Conservation (phyloP, 163 green algal genomes). For the Smithsoniella earleae region DNA sequence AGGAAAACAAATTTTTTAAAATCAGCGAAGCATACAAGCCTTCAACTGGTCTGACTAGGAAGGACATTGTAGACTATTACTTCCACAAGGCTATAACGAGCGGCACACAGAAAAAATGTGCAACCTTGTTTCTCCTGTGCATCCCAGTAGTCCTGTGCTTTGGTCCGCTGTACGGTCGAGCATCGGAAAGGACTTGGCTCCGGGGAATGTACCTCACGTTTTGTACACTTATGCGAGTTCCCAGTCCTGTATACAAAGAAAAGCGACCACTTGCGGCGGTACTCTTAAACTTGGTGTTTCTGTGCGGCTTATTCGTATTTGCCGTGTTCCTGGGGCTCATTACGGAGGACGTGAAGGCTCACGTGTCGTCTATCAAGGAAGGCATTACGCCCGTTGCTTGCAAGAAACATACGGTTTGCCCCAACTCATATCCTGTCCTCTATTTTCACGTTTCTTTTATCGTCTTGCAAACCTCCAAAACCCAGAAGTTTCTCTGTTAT, state of each 20-base stretch:
- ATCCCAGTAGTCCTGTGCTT: background rate
- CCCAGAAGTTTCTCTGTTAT: no score
- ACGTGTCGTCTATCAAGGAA: constrained; percentile 16
- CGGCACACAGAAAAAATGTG: constrained; percentile 10
- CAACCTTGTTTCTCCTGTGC: constrained; percentile 4
- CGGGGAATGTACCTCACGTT: constrained; percentile 7
- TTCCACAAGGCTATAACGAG: constrained; percentile 15
- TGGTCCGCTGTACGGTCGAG: background rate
- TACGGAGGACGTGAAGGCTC: constrained; percentile 3
- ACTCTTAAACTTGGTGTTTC: constrained; percentile 13
- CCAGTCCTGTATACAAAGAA: background rate
- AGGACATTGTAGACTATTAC: no score
- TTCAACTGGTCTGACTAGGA: no score
- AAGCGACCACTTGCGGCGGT: background rate
- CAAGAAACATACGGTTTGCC: constrained; percentile 3
- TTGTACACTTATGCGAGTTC: constrained; percentile 1
- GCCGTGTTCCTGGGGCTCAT: constrained; percentile 11
- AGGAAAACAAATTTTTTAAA: no score
- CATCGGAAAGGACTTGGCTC: background rate
- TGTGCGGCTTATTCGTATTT: constrained; percentile 14
- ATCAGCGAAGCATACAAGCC: no score
- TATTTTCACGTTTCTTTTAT: no score
- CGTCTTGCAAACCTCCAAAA: no score
- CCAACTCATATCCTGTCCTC: background rate
- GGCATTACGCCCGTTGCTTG: constrained; percentile 23